These are phyloP conservation scores for Pseudogymnoascus sp. DNA, from an alignment of 2,329 filamentous ascomycete species.

Conservation along the genomic window DNA sequence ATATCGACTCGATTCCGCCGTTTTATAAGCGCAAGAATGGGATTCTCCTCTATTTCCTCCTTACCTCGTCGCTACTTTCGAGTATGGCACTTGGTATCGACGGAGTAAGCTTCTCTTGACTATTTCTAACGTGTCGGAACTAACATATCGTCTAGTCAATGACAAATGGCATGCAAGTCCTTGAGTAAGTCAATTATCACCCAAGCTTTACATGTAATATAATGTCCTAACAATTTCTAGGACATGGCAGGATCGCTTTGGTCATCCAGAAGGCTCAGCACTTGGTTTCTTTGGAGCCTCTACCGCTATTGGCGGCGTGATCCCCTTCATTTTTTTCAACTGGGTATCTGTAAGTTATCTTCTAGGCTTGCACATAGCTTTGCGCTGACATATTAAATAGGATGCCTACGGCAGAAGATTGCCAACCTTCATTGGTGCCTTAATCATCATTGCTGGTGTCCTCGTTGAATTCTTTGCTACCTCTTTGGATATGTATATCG, in stretches of 20 bases:
- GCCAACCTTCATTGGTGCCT: conserved; percentile 30
- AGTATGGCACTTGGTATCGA: conserved; percentile 36
- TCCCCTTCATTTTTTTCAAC: conserved; percentile 19
- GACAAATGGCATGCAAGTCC: conserved; percentile 34
- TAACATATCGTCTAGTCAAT: conserved; percentile 23
- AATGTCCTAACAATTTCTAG: not conserved
- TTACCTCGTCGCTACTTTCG: conserved; percentile 35
- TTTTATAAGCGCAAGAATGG: conserved; percentile 30
- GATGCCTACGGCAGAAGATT: conserved; percentile 25
- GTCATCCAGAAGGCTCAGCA: conserved; percentile 30
- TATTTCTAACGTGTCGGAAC: not conserved
- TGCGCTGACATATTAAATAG: not conserved
- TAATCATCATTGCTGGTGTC: conserved; percentile 33
- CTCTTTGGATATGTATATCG: conserved; percentile 31
- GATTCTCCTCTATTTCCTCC: conserved; percentile 34
- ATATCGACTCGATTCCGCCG: conserved; percentile 17
- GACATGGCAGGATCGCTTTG: conserved; percentile 32
- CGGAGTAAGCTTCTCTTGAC: conserved; percentile 26
- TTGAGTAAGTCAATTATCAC: conserved; percentile 17
- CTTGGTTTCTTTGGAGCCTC: conserved; percentile 34
- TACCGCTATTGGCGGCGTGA: conserved; percentile 33
- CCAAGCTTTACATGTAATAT: not conserved
- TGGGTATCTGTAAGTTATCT: not conserved
- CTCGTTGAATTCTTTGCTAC: conserved; percentile 31
- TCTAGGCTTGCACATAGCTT: not conserved